Conservation (phyloP, 2,329 filamentous ascomycete genomes). For the Exophiala alcalophila region DNA sequence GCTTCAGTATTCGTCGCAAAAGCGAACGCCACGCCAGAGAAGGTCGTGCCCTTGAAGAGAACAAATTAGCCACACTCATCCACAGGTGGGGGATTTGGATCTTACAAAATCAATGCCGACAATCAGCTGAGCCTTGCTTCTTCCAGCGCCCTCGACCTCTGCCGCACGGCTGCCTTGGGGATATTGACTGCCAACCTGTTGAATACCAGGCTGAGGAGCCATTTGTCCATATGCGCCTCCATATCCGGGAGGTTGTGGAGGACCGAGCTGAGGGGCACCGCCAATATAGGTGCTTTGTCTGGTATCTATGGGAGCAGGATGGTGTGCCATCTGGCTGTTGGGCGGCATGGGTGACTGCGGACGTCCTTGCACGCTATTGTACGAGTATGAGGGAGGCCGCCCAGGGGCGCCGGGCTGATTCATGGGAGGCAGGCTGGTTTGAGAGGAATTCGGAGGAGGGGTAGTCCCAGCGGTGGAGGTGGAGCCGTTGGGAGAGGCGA, state of each 20-base stretch:
- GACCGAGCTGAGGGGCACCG: constrained; percentile 39
- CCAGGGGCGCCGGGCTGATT: constrained; percentile 51
- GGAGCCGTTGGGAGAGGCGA: constrained; percentile 31
- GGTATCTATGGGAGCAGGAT: constrained; percentile 55
- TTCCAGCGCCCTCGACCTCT: constrained; percentile 83
- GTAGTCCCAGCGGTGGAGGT: constrained; percentile 35
- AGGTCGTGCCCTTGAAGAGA: constrained; percentile 80
- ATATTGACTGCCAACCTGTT: constrained; percentile 32
- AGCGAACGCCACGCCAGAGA: constrained; percentile 92
- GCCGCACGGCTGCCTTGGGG: constrained; percentile 36
- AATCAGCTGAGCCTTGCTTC: constrained; percentile 94
- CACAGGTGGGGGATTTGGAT: constrained; percentile 15
- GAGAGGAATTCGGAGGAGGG: constrained; percentile 45
- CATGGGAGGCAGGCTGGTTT: constrained; percentile 56
- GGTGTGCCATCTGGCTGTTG: constrained; percentile 42
- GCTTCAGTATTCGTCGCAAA: constrained; percentile 95
- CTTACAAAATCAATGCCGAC: constrained; percentile 98
- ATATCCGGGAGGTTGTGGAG: constrained; percentile 45
- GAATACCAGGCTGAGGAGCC: constrained; percentile 30
- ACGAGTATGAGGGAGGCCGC: constrained; percentile 63
- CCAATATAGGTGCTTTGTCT: constrained; percentile 49
- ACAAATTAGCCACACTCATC: constrained; percentile 2
- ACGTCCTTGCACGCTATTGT: constrained; percentile 51
- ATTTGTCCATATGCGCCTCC: constrained; percentile 35
- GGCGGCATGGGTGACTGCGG: constrained; percentile 53